Percentiles rank a stretch among this genome's conserved stretches.
Conservation (phyloP, 306 rosid species). For the Citrullus colocynthis region DNA sequence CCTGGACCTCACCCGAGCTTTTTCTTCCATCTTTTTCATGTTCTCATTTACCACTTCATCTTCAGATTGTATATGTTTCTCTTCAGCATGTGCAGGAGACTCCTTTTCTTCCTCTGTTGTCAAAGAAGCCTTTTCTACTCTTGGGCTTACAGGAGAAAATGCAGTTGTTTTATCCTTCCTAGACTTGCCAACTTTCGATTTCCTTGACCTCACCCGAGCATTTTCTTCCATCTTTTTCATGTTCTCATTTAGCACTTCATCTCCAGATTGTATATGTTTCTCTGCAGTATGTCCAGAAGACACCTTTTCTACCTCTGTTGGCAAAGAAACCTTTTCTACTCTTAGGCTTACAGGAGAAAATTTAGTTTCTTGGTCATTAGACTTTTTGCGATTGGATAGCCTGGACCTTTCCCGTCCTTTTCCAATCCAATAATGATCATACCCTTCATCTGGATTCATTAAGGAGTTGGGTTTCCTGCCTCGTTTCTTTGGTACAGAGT, state of each 20-base stretch:
- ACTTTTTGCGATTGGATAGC: constrained; percentile 19
- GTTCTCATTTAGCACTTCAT: not conserved
- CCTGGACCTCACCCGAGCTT: not conserved
- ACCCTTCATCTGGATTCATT: constrained; percentile 64
- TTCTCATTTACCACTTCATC: not conserved
- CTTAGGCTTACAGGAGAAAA: constrained; percentile 1
- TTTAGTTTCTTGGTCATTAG: constrained; percentile 7
- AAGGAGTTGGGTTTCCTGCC: constrained; percentile 62
- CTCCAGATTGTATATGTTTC: constrained; percentile 23
- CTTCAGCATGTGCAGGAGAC: constrained; percentile 15
- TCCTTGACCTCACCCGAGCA: not conserved
- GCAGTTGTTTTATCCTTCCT: not conserved
- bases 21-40: constrained; percentile 3
- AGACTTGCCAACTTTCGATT: not conserved
- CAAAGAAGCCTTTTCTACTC: not conserved
- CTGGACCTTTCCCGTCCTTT: constrained; percentile 16
- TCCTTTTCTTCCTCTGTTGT: constrained; percentile 20
- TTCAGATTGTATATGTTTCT: constrained; percentile 22
- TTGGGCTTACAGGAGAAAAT: not conserved
- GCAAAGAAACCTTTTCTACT: not conserved
- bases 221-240: constrained; percentile 7
- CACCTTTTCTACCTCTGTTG: constrained; percentile 27
- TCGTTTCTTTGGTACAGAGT: constrained; percentile 39
- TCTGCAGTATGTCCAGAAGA: constrained; percentile 13
- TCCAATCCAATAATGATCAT: constrained; percentile 37